Base-by-base conservation (phyloP, 495 filamentous ascomycete species). In the Hypoxylon subgilvum region DNA sequence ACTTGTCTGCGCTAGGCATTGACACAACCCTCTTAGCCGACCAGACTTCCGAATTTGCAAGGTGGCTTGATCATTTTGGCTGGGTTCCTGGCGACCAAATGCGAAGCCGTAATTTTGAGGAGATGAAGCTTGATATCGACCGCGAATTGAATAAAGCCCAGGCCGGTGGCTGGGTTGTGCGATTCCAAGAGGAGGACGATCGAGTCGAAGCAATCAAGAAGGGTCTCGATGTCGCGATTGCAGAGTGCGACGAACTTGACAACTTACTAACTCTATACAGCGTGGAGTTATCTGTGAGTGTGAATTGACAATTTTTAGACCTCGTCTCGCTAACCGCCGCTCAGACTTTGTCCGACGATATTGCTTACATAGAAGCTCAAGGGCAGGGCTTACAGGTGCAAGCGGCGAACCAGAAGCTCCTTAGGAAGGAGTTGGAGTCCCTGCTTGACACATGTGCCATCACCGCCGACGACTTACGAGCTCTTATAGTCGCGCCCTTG, bases 371-470 rank as follows among this genome's bases (percentile, higher is more conserved):
- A 44, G 94, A 98, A 76, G 90, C 95, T 6, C 94, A 97, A 69
- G 91, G 90, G 4, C 92, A 97, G 74, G 95, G 94, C 74, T 73
- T 98, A 17, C 95, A 97, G 66, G 92, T 98, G 14, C 93, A 97
- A 70, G 91, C 93, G 14, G 92, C 95, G 16, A 98, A 98, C 66
- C 95, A 98, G 72, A 96, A 95, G 73, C 83, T 96, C 25, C 82
- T 98, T 19, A 90, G 92, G 67, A 89, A 84, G 38, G 94, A 98
- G 70, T 79, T 98, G 3, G 83, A 92, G 54, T 82, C 80, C 4
- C 75, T 98, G 13, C 77, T 98, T 35, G 85, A 89, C 42, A 96
- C 88, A 0, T 90, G 96, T 35, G 92, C 90, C 12, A 96, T 97
- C 22, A 89, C 89, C 14, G 74, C 84, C 3, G 71, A 82, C 14